These are phyloP conservation scores for Termitomyces sp. DNA, from an alignment of 768 basidiomycete species.

Conservation along the genomic window DNA sequence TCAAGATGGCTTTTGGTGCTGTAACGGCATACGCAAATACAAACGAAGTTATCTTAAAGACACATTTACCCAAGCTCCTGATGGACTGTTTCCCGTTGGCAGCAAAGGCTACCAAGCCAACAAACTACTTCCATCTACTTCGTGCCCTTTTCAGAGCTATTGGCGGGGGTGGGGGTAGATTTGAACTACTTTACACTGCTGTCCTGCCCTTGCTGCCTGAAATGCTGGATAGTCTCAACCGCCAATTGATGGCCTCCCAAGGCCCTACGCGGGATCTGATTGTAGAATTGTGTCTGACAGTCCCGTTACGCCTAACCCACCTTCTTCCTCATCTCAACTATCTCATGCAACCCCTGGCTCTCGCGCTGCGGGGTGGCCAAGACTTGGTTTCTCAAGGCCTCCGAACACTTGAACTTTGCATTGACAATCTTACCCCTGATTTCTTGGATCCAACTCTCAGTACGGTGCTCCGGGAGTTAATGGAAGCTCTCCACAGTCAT, in stretches of 20 bases:
- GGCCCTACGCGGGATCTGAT: conserved; percentile 87
- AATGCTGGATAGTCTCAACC: conserved; percentile 92
- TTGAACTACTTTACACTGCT: conserved; percentile 93
- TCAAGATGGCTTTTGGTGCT: conserved; percentile 93
- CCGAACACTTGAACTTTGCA: conserved; percentile 95
- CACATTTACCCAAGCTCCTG: conserved; percentile 87
- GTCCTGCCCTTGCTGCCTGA: conserved; percentile 94
- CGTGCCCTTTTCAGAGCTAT: conserved; percentile 92
- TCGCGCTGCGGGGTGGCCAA: conserved; percentile 81
- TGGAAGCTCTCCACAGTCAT: conserved; percentile 90
- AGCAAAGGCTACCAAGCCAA: conserved; percentile 85
- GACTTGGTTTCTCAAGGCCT: conserved; percentile 95
- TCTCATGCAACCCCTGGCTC: conserved; percentile 93
- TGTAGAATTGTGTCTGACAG: conserved; percentile 95
- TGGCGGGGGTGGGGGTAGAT: conserved; percentile 87
- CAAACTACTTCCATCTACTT: conserved; percentile 90
- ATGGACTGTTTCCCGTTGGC: conserved; percentile 97
- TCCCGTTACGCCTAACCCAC: conserved; percentile 92
- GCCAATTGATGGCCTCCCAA: conserved; percentile 82
- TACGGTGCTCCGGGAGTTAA: conserved; percentile 88
- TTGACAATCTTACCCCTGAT: conserved; percentile 97
- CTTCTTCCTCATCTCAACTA: conserved; percentile 93
- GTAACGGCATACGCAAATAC: conserved; percentile 66
- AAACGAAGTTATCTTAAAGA: conserved; percentile 92
- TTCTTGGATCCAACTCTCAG: conserved; percentile 96